These are phyloP conservation scores for Gossypium stocksii DNA, from an alignment of 345 rosid species.

Conservation along the genomic window DNA sequence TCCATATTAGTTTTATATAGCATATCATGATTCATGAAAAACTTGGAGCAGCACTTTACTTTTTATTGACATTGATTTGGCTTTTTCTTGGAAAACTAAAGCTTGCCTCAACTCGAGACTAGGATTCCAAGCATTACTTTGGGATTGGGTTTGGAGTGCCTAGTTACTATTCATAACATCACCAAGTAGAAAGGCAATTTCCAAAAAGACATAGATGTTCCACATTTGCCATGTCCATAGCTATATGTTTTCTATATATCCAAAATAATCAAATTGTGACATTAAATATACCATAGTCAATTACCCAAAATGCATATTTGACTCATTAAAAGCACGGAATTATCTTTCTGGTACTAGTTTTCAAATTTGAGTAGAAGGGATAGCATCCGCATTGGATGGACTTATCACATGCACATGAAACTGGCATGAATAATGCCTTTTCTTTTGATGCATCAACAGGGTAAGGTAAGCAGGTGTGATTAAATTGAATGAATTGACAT, in stretches of 20 bases:
- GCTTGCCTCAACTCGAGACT: no score
- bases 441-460: neutral
- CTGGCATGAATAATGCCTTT: neutral
- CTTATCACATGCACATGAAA: neutral
- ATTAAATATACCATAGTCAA: neutral
- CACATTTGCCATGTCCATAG: neutral
- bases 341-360: neutral
- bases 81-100: no score
- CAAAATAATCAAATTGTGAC: conserved; percentile 2
- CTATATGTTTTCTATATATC: neutral
- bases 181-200: neutral
- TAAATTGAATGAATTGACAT: neutral
- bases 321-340: neutral
- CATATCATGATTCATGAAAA: neutral
- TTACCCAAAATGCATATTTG: neutral
- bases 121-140: no score
- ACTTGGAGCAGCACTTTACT: neutral
- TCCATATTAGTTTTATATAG: neutral
- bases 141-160: no score
- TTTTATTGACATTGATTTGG: neutral
- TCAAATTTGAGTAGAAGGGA: neutral
- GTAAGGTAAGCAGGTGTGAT: neutral
- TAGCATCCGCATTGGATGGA: neutral
- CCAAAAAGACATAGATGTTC: neutral
- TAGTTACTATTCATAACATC: neutral